Percentiles rank a stretch among this genome's conserved stretches.
phyloP scores from a whole-genome alignment of 2,329 filamentous ascomycete genomes.

The Hymenoscyphus repandus region DNA sequence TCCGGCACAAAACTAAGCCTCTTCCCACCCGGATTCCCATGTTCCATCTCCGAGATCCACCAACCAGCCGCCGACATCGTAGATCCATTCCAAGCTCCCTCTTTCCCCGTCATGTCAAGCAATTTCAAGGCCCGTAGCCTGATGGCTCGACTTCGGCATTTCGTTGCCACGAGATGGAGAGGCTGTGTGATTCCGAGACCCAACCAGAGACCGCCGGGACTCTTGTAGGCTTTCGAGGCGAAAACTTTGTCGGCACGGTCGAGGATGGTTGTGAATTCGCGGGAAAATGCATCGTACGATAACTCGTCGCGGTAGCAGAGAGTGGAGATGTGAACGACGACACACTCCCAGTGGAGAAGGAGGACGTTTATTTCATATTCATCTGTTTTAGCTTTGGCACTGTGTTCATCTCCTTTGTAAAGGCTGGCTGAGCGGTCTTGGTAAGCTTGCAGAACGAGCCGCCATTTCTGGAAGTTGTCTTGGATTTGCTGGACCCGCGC shows the following conservation, averaged over 20 bases:
- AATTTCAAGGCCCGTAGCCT: slow-evolving; percentile 57
- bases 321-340: background rate
- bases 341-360: background rate
- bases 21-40: background rate
- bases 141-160: slow-evolving; percentile 50
- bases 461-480: background rate
- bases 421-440: background rate
- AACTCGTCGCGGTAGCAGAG: background rate
- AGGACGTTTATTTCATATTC: background rate
- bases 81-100: slow-evolving; percentile 58
- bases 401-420: background rate
- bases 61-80: background rate
- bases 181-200: slow-evolving; percentile 51
- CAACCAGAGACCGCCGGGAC: background rate
- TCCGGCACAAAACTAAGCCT: background rate
- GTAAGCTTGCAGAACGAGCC: background rate
- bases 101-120: slow-evolving; percentile 50
- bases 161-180: slow-evolving; percentile 57
- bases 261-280: background rate
- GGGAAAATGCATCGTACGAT: background rate
- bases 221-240: background rate
- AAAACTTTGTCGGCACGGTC: background rate
- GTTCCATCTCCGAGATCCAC: background rate
- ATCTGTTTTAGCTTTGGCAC: background rate
- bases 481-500: background rate